Conservation (phyloP, 164 flowering plant genomes). For the Macadamia integrifolia region DNA sequence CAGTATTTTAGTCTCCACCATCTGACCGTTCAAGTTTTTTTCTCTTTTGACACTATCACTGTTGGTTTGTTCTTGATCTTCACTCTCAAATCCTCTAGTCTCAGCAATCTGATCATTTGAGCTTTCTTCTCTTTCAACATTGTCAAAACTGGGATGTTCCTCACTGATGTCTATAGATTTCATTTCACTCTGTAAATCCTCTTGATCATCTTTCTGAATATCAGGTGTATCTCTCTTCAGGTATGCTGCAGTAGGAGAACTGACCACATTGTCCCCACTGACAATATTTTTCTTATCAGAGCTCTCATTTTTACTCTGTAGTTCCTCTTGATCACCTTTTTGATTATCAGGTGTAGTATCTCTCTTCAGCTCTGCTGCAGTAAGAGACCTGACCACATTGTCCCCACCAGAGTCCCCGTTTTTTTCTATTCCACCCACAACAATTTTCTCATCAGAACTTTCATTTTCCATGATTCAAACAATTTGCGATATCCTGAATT, state of each 20-base stretch:
- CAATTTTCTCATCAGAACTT: too few species aligned
- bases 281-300: too few species aligned
- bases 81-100: not conserved
- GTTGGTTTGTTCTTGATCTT: too few species aligned
- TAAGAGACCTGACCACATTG: constrained; percentile 7
- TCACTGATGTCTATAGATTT: constrained; percentile 16
- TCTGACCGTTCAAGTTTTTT: too few species aligned
- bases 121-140: constrained; percentile 12
- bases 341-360: constrained; percentile 10
- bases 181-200: constrained; percentile 20
- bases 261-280: constrained; percentile 9
- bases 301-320: constrained; percentile 9
- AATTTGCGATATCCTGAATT: not conserved
- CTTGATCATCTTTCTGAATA: constrained; percentile 16
- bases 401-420: constrained; percentile 12
- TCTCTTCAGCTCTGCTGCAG: constrained; percentile 16
- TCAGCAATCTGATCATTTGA: constrained; percentile 4
- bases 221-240: constrained; percentile 14
- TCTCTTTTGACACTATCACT: too few species aligned
- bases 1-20: not conserved
- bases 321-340: constrained; percentile 19
- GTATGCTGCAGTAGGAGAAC: constrained; percentile 13
- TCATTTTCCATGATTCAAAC: not conserved
- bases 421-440: constrained; percentile 15
- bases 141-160: constrained; percentile 13